Percentiles rank a stretch among this genome's conserved stretches.
Evolutionary conservation across 2,329 filamentous ascomycete genomes (phyloP).

Genomic region (Cordyceps militaris): DNA sequence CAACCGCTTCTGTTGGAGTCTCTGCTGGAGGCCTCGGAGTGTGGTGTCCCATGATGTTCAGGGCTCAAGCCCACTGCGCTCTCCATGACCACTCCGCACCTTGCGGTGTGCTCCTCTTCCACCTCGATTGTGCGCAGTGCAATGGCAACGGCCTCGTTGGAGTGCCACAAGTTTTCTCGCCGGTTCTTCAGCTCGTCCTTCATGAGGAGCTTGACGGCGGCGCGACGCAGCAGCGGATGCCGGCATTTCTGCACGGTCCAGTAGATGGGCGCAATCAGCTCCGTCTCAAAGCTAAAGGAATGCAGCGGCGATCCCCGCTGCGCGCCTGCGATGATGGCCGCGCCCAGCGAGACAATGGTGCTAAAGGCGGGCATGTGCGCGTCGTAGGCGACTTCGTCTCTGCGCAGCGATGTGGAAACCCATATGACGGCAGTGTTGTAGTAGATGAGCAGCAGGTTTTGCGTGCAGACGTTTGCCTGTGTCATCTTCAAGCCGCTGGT

Average conservation of each 20-base stretch:
- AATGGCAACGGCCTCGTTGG: constrained; percentile 25
- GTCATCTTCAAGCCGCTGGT: constrained; percentile 10
- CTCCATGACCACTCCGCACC: not conserved
- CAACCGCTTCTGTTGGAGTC: not conserved
- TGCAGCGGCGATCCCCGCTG: constrained; percentile 14
- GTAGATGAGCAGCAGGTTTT: constrained; percentile 31
- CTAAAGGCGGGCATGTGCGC: constrained; percentile 28
- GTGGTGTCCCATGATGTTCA: not conserved
- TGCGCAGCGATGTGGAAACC: constrained; percentile 25
- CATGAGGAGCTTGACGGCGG: constrained; percentile 30
- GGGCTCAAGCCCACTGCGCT: not conserved
- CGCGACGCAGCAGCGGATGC: constrained; percentile 33
- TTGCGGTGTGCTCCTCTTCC: constrained; percentile 23
- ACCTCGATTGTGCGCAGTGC: constrained; percentile 29
- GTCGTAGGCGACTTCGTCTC: constrained; percentile 29
- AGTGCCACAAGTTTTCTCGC: constrained; percentile 35
- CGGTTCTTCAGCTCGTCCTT: constrained; percentile 25
- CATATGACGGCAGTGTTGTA: constrained; percentile 28
- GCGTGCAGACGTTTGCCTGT: constrained; percentile 9
- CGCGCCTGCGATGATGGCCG: constrained; percentile 21
- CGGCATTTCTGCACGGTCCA: constrained; percentile 34
- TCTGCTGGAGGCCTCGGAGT: constrained; percentile 2
- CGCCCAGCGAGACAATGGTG: constrained; percentile 29
- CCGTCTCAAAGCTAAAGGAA: constrained; percentile 36
- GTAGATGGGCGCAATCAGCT: constrained; percentile 35